Percentiles rank a stretch among this genome's conserved stretches.
Conservation (phyloP, 2,329 filamentous ascomycete species). For the Emericellopsis atlantica region DNA sequence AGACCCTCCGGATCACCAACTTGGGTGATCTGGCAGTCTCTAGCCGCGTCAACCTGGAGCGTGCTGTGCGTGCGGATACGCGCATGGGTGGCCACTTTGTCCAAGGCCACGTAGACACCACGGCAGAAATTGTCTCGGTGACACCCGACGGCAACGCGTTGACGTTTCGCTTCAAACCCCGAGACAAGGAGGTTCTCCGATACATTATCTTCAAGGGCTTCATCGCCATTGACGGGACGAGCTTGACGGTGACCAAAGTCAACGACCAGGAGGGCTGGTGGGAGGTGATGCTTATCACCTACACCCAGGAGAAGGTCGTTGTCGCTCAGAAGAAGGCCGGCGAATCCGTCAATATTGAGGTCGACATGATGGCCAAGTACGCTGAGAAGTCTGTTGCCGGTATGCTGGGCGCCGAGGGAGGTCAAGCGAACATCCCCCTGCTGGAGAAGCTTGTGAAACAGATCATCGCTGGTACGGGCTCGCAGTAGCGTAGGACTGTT, state of each 20-base stretch:
- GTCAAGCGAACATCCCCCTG: conserved; percentile 38
- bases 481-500: neutral
- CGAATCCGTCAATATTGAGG: conserved; percentile 82
- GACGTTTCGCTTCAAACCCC: conserved; percentile 71
- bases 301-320: conserved; percentile 88
- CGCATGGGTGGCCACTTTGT: conserved; percentile 98
- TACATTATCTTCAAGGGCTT: conserved; percentile 97
- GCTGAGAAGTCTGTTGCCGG: conserved; percentile 81
- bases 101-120: conserved; percentile 92
- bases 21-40: conserved; percentile 59
- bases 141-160: conserved; percentile 80
- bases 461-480: conserved; percentile 45
- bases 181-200: conserved; percentile 54
- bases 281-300: conserved; percentile 96
- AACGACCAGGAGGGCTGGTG: conserved; percentile 69
- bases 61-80: conserved; percentile 79
- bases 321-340: conserved; percentile 66
- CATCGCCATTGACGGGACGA: conserved; percentile 86
- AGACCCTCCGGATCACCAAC: conserved; percentile 92
- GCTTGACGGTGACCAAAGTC: conserved; percentile 81
- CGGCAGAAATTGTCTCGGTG: conserved; percentile 60
- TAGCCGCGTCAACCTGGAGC: conserved; percentile 80
- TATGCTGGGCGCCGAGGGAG: conserved; percentile 43
- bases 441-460: conserved; percentile 62
- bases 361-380: conserved; percentile 79